phyloP scores from a whole-genome alignment of 2,329 filamentous ascomycete genomes.

The Alternaria dauci region DNA sequence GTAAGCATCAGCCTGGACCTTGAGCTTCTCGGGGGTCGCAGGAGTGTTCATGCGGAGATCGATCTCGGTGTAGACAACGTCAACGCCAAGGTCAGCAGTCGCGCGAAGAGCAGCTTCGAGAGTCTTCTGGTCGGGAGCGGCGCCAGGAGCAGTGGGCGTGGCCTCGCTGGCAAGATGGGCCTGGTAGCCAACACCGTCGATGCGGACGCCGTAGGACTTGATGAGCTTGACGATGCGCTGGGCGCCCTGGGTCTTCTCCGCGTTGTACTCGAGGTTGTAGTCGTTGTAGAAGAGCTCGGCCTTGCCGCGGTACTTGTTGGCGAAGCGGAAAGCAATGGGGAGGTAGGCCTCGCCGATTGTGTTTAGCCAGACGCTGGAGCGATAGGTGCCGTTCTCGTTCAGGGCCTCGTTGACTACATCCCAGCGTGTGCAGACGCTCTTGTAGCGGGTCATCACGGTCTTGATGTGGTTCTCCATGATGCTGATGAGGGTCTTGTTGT shows the following conservation, averaged over 20 bases:
- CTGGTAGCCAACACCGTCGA: conserved; percentile 72
- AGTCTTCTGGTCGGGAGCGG: conserved; percentile 56
- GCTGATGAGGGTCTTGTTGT: conserved; percentile 53
- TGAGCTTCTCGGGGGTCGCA: conserved; percentile 52
- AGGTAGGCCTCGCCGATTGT: conserved; percentile 57
- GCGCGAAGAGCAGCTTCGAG: conserved; percentile 60
- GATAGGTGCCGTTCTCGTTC: conserved; percentile 56
- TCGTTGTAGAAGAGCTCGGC: conserved; percentile 66
- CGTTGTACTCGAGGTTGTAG: conserved; percentile 69
- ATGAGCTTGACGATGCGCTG: conserved; percentile 51
- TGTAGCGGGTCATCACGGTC: conserved; percentile 50
- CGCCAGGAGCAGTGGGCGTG: conserved; percentile 54
- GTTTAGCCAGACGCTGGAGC: conserved; percentile 53
- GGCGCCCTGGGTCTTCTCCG: conserved; percentile 53
- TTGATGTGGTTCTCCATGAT: conserved; percentile 56
- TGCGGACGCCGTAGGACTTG: conserved; percentile 55
- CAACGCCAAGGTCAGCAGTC: conserved; percentile 63
- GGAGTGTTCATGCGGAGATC: conserved; percentile 65
- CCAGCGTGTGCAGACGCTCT: conserved; percentile 51
- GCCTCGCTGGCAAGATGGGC: conserved; percentile 64
- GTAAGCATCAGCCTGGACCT: conserved; percentile 61
- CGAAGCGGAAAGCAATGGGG: conserved; percentile 56
- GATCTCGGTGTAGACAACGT: conserved; percentile 69
- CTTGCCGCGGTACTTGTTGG: conserved; percentile 50
- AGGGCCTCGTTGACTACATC: conserved; percentile 51